These are phyloP conservation scores for Amborella trichopoda DNA, from an alignment of 164 flowering plant genomes.

Conservation along the genomic window DNA sequence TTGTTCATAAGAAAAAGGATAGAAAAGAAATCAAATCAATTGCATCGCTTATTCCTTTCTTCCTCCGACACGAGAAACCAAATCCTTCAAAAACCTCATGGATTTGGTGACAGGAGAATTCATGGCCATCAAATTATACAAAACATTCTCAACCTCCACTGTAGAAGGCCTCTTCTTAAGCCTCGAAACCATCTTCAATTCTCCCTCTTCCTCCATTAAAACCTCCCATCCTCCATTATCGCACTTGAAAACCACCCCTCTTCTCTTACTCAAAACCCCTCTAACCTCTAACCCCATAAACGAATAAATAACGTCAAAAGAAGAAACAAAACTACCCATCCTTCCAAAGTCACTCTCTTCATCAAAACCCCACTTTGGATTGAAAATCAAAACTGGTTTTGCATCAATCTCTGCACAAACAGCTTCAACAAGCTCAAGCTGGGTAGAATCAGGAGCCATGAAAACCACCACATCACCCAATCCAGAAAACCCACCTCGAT, in stretches of 20 bases:
- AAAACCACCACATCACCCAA: conserved; percentile 42
- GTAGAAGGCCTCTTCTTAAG: conserved; percentile 56
- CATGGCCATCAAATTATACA: conserved; percentile 76
- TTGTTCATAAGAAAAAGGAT: too few species aligned
- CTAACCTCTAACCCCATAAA: conserved; percentile 72
- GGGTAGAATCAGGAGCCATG: conserved; percentile 44
- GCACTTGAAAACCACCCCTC: conserved; percentile 54
- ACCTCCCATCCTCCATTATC: conserved; percentile 59
- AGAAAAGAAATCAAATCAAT: too few species aligned
- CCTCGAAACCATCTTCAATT: conserved; percentile 48
- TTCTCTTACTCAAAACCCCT: conserved; percentile 64
- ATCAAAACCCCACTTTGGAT: conserved; percentile 67
- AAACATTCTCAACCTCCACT: conserved; percentile 63
- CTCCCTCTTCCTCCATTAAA: conserved; percentile 65
- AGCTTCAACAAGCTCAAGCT: conserved; percentile 25
- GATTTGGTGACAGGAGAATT: conserved; percentile 84
- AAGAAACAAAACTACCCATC: conserved; percentile 41
- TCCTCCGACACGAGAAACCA: conserved; percentile 65
- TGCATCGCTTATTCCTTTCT: too few species aligned
- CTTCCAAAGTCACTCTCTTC: conserved; percentile 50
- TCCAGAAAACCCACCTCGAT: neutral
- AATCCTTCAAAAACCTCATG: conserved; percentile 53
- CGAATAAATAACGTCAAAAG: conserved; percentile 77
- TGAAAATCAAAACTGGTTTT: conserved; percentile 64
- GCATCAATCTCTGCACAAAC: conserved; percentile 35